These are phyloP conservation scores for Komagataella phaffii DNA, from an alignment of 805 yeast species.

Conservation along the genomic window DNA sequence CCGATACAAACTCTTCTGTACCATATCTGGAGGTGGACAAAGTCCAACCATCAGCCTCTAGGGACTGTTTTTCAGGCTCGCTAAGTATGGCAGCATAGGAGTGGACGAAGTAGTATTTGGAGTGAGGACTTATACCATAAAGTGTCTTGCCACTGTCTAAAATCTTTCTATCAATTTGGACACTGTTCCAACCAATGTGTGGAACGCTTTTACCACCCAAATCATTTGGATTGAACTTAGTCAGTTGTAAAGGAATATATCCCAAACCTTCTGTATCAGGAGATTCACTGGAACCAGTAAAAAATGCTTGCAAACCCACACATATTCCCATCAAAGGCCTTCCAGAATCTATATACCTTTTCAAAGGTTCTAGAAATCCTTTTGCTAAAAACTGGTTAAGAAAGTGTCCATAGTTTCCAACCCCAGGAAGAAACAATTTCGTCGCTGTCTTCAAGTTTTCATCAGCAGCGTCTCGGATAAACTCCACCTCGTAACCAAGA, in stretches of 20 bases:
- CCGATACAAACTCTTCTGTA: conserved; percentile 69
- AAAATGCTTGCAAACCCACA: conserved; percentile 87
- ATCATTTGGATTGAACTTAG: conserved; percentile 42
- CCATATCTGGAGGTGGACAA: conserved; percentile 67
- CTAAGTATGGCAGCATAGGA: conserved; percentile 73
- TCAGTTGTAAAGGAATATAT: conserved; percentile 35
- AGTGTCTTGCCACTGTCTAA: conserved; percentile 17
- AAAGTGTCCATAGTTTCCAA: conserved; percentile 94
- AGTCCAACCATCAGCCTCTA: conserved; percentile 44
- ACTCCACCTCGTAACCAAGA: conserved; percentile 57
- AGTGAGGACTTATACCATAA: conserved; percentile 51
- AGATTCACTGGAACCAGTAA: conserved; percentile 63
- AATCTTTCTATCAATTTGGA: conserved; percentile 7
- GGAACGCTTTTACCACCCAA: conserved; percentile 65
- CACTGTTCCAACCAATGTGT: conserved; percentile 86
- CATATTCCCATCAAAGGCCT: conserved; percentile 93
- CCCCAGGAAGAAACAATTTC: conserved; percentile 81
- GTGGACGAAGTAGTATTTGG: conserved; percentile 89
- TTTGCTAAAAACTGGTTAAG: conserved; percentile 53
- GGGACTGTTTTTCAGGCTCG: conserved; percentile 17
- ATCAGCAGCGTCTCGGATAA: conserved; percentile 47
- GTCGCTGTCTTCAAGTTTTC: conserved; percentile 33
- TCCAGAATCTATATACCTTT: conserved; percentile 58
- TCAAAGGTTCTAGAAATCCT: conserved; percentile 53
- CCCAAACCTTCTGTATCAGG: conserved; percentile 48